A percentile compares a stretch with the other conserved stretches of the same genome.
Conservation (phyloP, 1,284 basidiomycete species). For the Phellinidium pouzarii region DNA sequence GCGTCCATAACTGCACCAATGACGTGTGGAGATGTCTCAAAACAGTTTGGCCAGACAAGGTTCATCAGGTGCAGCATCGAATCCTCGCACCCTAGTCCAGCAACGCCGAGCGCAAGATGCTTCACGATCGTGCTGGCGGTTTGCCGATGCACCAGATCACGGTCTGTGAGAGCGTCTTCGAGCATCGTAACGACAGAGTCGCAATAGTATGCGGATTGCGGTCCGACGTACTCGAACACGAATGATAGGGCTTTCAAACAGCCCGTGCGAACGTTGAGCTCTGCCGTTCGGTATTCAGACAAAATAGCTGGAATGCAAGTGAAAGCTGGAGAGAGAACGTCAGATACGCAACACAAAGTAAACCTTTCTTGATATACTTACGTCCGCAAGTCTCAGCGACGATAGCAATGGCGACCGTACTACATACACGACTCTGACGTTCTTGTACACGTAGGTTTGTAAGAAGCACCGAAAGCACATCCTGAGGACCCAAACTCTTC, state of each 20-base stretch:
- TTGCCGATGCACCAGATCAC: slow-evolving; percentile 96
- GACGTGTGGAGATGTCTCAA: slow-evolving; percentile 97
- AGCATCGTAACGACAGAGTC: slow-evolving; percentile 97
- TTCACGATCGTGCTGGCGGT: slow-evolving; percentile 99
- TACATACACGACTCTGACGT: slow-evolving; percentile 97
- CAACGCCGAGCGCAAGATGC: slow-evolving; percentile 94
- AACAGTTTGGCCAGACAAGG: slow-evolving; percentile 98
- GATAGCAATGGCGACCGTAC: slow-evolving; percentile 97
- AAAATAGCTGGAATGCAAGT: slow-evolving; percentile 98
- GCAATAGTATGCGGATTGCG: slow-evolving; percentile 97
- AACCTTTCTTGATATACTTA: slow-evolving; percentile 40
- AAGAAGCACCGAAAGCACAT: slow-evolving; percentile 92
- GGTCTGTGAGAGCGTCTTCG: slow-evolving; percentile 96
- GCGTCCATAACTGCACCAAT: slow-evolving; percentile 97
- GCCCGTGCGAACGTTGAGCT: slow-evolving; percentile 98
- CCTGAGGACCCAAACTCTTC: slow-evolving; percentile 98
- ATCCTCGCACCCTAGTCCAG: slow-evolving; percentile 96
- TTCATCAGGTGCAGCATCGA: slow-evolving; percentile 98
- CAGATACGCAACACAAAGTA: slow-evolving; percentile 8
- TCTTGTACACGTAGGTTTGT: slow-evolving; percentile 98
- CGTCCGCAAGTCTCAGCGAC: slow-evolving; percentile 96
- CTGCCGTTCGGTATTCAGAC: slow-evolving; percentile 97
- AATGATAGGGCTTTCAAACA: slow-evolving; percentile 98
- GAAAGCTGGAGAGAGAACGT: slow-evolving; percentile 57
- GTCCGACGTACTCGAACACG: slow-evolving; percentile 99